phyloP scores from a whole-genome alignment of 2,329 filamentous ascomycete genomes.

The Fusarium newnesense region DNA sequence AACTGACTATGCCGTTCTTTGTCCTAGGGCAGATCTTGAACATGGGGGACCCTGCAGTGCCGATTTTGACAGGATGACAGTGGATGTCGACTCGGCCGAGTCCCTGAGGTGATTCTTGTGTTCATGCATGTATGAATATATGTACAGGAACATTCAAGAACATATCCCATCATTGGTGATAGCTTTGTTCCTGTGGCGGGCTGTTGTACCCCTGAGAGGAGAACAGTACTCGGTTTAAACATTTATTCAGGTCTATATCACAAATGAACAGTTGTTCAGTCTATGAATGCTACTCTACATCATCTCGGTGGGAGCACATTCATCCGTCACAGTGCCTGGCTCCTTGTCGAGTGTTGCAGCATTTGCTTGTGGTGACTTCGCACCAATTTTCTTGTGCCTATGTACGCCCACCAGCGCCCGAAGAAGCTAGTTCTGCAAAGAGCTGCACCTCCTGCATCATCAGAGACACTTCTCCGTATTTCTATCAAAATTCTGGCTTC shows the following conservation, averaged over 20 bases:
- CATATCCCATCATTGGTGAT: background rate
- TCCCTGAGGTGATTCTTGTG: background rate
- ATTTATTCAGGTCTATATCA: background rate
- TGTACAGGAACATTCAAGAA: background rate
- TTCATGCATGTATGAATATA: background rate
- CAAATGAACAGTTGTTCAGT: background rate
- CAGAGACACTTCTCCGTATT: background rate
- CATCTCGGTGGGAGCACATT: background rate
- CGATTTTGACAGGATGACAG: background rate
- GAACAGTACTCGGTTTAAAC: background rate
- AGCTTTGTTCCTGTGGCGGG: background rate
- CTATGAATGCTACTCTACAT: background rate
- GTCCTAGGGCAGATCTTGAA: background rate
- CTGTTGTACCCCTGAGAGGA: background rate
- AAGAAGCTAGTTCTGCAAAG: background rate
- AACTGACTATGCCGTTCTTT: background rate
- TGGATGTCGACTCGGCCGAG: background rate
- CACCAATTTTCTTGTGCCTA: background rate
- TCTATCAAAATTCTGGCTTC: background rate
- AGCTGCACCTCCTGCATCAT: background rate
- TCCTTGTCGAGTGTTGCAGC: too few relatives aligned
- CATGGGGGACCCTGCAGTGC: background rate
- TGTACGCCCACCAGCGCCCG: background rate
- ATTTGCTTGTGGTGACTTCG: background rate
- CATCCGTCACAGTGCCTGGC: background rate